Evolutionary conservation across 306 rosid species (phyloP), one percentile per base, ranked within the genome.

Genomic region (Cyamopsis tetragonoloba): DNA sequence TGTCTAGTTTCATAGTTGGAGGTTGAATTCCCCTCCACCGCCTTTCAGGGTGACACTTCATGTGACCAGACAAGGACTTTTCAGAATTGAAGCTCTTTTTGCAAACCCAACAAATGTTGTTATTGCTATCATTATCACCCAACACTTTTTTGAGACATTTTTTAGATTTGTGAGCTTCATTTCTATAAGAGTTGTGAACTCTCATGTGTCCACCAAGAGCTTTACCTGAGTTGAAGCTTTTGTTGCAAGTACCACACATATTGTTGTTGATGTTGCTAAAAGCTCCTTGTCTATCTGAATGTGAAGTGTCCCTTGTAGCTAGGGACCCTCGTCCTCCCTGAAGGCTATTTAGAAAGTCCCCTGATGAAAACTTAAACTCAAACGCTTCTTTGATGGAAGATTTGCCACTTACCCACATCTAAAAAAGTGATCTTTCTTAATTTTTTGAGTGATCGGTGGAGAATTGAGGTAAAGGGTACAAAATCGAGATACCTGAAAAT

Each of bases 121-220:
- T 41, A n/a, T n/a, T n/a, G 7, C 50, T 30, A 22, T 8, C 59
- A 46, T 10, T 22, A 46, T 4, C 43, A 17, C 39, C 54, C 53
- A 42, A 7, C n/a, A 35, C 1, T 22, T n/a, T 26, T 26, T 53
- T 53, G 20, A 9, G n/a, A 6, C 59, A 26, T 43, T 63, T 23
- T 27, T 63, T 46, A n/a, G 43, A 43, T 11, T 6, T 11, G 28
- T 19, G 20, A 47, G 13, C 6, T 12, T 47, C 18, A 30, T 46
- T 66, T 10, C n/a, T 43, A 13, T 51, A 37, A 0, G 34, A 15
- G 13, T 34, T 20, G 61, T 85, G 89, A 65, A 82, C 75, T 68
- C 83, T 79, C 80, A 44, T 77, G 73, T 85, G 89, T 27, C 89
- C 89, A 17, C 81, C 89, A 0, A 82, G 73, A 6, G 89, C 84